These are phyloP conservation scores for Trichoderma hamatum DNA, from an alignment of 2,329 filamentous ascomycete species.

Conservation along the genomic window DNA sequence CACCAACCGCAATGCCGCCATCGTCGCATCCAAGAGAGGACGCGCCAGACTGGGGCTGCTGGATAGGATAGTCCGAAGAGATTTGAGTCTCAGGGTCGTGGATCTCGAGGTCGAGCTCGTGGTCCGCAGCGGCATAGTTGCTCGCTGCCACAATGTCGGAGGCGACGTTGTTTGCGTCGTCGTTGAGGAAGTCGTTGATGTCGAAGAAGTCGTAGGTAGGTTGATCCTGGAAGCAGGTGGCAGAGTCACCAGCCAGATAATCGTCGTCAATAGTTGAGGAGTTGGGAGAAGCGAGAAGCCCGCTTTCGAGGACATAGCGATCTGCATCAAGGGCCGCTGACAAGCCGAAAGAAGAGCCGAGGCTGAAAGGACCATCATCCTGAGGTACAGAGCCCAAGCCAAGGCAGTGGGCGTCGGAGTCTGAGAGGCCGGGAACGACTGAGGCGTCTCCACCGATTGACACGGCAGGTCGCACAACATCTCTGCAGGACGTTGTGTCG, in stretches of 20 bases:
- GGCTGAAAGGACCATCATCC: conserved; percentile 66
- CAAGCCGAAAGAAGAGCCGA: conserved; percentile 69
- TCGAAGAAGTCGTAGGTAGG: conserved; percentile 52
- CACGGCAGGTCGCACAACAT: conserved; percentile 99
- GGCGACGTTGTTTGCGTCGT: conserved; percentile 51
- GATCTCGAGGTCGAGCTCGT: conserved; percentile 56
- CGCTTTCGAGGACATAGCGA: conserved; percentile 76
- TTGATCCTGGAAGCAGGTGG: conserved; percentile 49
- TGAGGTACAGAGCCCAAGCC: conserved; percentile 57
- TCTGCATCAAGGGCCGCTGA: conserved; percentile 71
- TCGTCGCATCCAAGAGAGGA: conserved; percentile 74
- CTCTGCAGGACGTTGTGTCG: conserved; percentile 99
- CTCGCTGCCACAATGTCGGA: conserved; percentile 54
- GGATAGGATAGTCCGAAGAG: conserved; percentile 68
- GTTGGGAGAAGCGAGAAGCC: conserved; percentile 74
- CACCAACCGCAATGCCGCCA: conserved; percentile 72
- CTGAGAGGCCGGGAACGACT: conserved; percentile 49
- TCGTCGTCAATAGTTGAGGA: conserved; percentile 66
- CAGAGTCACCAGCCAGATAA: conserved; percentile 66
- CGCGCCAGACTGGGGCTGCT: conserved; percentile 75
- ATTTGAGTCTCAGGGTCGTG: conserved; percentile 62
- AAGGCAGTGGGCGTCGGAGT: conserved; percentile 45
- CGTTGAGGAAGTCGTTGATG: conserved; percentile 59
- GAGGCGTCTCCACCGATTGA: conserved; percentile 76
- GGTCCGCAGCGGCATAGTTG: conserved; percentile 56